These are phyloP conservation scores for Graphilbum ipis-grandicollis DNA, from an alignment of 2,329 filamentous ascomycete genomes.

Conservation along the genomic window DNA sequence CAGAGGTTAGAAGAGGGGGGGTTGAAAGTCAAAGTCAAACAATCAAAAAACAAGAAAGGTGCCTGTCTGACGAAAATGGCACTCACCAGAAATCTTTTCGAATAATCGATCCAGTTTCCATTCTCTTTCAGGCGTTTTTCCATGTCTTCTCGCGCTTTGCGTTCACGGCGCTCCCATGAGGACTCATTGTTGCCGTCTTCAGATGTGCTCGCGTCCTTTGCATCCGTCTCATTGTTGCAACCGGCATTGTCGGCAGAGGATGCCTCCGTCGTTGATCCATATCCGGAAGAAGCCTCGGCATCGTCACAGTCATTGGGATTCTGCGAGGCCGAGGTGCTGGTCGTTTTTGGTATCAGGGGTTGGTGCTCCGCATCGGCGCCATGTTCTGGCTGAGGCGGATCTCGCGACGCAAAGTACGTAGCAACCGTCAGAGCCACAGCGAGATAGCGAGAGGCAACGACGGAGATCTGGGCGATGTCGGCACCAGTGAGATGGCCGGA, in stretches of 20 bases:
- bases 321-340: conserved; percentile 7
- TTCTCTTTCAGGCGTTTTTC: conserved; percentile 54
- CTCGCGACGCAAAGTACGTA: conserved; percentile 12
- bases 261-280: conserved; percentile 23
- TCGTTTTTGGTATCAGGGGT: conserved; percentile 31
- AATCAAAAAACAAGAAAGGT: neutral
- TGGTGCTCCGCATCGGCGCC: conserved; percentile 24
- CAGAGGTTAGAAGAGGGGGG: neutral
- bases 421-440: conserved; percentile 18
- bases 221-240: conserved; percentile 13
- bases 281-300: conserved; percentile 12
- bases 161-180: conserved; percentile 33
- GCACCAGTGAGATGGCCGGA: conserved; percentile 1
- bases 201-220: conserved; percentile 10
- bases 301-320: conserved; percentile 2
- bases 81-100: conserved; percentile 49
- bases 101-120: conserved; percentile 62
- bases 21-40: too few species aligned
- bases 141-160: conserved; percentile 38
- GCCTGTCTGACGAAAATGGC: too few species aligned
- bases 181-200: conserved; percentile 28
- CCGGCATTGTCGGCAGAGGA: conserved; percentile 20
- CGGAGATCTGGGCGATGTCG: conserved; percentile 14
- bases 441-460: conserved; percentile 17
- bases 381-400: conserved; percentile 5